Evolutionary conservation across 2,329 filamentous ascomycete species (phyloP), one percentile per base, ranked within the genome.

Genomic region (Fusarium abutilonis): DNA sequence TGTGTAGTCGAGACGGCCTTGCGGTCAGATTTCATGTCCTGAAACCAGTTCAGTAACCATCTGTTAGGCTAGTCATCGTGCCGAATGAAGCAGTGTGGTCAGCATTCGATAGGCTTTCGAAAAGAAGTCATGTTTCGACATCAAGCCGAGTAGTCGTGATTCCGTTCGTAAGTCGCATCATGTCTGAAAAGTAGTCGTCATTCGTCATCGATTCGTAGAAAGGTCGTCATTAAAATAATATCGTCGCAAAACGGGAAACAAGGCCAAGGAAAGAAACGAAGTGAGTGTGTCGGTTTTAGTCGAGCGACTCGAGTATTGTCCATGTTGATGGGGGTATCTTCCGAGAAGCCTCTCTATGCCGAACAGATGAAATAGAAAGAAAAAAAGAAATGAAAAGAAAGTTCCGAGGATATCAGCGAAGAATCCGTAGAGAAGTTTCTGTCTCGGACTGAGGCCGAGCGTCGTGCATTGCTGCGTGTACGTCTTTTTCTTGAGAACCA

Each of bases 381-480:
- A n/a, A n/a, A n/a, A 57, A 23, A 57, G 29, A 48, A 58, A 41
- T 38, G 52, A 52, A 60, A 59, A 60, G 63, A 69, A 71, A 68
- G 60, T 60, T 62, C 56, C 39, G 34, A 63, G 66, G 66, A 66
- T 68, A 70, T 70, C 75, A 77, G 21, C 48, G 56, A 60, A 79
- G 75, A 77, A 79, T 76, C 73, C 72, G 73, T 72, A 74, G 72
- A 72, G 75, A 72, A 73, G 74, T 76, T 78, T 74, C 75, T 75
- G 78, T 80, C 79, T 82, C 79, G 79, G 77, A 73, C 76, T 76
- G 21, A 66, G 70, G 77, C 79, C 80, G 78, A 80, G 77, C 75
- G 72, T 76, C 76, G 78, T 84, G 84, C 84, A 87, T 87, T 85
- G 84, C 84, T 87, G 84, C 84, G 79, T 83, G 72, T 82, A 83